Evolutionary conservation across 2,329 filamentous ascomycete species (phyloP), one percentile per base, ranked within the genome.

Genomic region (Aureobasidium lini): DNA sequence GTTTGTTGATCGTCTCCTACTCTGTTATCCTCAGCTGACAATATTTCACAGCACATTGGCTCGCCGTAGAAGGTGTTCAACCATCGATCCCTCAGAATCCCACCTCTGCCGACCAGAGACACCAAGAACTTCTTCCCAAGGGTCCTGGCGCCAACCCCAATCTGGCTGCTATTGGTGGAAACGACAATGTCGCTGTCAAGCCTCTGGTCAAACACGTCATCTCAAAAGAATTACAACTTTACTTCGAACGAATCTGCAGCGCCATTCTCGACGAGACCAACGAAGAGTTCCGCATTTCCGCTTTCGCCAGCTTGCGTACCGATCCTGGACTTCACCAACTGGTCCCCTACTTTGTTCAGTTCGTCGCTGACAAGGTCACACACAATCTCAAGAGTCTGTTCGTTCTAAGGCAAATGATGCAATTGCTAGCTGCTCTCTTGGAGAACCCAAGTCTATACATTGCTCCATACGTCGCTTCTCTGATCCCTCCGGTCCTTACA

Each of bases 71-170:
- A 79, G 94, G 94, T 61, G 94, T 97, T 31, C 93, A 99, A 71
- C 94, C 94, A 2, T 89, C 91, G 0, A 96, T 97, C 66, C 91
- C 93, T 1, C 93, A 97, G 73, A 99, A 99, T 72, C 94, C 94
- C 6, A 94, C 91, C 36, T 67, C 70, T 43, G 68, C 70, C 32
- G 92, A 96, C 71, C 86, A 90, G 32, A 83, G 90, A 62, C 85
- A 88, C 54, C 88, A 92, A 70, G 92, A 96, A 68, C 81, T 96
- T 32, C 81, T 95, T 16, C 89, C 92, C 34, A 97, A 96, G 76
- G 93, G 92, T 6, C 87, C 90, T 3, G 90, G 90, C 63, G 89
- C 90, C 23, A 96, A 95, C 68, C 86, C 89, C 5, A 88, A 90
- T 46, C 81, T 96, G 43, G 89, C 90, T 29, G 90, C 90, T 15